Percentiles rank a stretch among this genome's conserved stretches.
phyloP scores from a whole-genome alignment of 2,329 filamentous ascomycete species.

The Fusarium austroafricanum region DNA sequence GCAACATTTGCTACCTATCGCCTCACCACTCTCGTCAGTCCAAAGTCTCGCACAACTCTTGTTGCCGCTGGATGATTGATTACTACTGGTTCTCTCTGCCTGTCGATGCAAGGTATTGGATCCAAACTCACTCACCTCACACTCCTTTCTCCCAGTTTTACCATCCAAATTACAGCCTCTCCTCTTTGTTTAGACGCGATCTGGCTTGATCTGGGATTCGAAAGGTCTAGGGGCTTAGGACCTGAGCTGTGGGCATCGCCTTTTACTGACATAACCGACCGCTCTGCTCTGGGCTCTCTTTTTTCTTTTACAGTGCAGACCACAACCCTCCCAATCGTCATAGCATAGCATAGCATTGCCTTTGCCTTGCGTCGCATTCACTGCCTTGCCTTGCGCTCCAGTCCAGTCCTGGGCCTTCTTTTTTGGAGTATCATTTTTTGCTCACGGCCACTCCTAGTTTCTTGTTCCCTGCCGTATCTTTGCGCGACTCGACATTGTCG shows the following conservation, averaged over 20 bases:
- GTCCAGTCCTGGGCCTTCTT: constrained; percentile 17
- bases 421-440: constrained; percentile 35
- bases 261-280: constrained; percentile 44
- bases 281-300: constrained; percentile 31
- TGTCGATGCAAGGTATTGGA: constrained; percentile 33
- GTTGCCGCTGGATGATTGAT: constrained; percentile 36
- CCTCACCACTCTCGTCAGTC: constrained; percentile 23
- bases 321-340: constrained; percentile 31
- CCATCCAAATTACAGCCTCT: constrained; percentile 14
- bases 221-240: constrained; percentile 29
- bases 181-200: constrained; percentile 34
- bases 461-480: constrained; percentile 11
- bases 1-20: constrained; percentile 8
- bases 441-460: constrained; percentile 1
- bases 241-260: constrained; percentile 36
- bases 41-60: constrained; percentile 33
- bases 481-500: constrained; percentile 34
- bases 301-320: constrained; percentile 28
- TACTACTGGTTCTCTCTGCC: constrained; percentile 32
- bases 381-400: constrained; percentile 14
- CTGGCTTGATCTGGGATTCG: constrained; percentile 17
- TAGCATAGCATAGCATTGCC: constrained; percentile 27
- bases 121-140: constrained; percentile 21
- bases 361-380: constrained; percentile 26
- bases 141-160: constrained; percentile 33